These are phyloP conservation scores for Avena atlantica DNA, from an alignment of 176 grass and related monocot species.

Conservation along the genomic window DNA sequence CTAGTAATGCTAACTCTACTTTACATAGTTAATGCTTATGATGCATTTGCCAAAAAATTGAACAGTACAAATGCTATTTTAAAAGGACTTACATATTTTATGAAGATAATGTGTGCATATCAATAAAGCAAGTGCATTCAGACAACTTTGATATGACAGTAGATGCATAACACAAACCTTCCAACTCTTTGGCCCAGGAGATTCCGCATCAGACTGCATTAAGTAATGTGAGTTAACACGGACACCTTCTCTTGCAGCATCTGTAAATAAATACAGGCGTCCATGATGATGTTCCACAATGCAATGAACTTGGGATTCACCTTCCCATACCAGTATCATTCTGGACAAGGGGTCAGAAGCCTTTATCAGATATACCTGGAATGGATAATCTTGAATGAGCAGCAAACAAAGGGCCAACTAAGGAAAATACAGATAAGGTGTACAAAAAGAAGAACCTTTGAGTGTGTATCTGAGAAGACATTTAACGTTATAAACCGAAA, in stretches of 20 bases:
- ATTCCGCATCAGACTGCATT: conserved; percentile 62
- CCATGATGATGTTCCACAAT: conserved; percentile 87
- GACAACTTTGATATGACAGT: conserved; percentile 15
- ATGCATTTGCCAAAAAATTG: background rate
- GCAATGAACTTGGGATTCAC: conserved; percentile 86
- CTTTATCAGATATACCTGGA: conserved; percentile 95
- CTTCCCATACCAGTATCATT: conserved; percentile 86
- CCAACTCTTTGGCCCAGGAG: conserved; percentile 75
- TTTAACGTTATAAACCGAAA: conserved; percentile 86
- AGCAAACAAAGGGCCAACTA: conserved; percentile 14
- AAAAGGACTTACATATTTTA: conserved; percentile 2
- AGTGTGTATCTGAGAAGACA: conserved; percentile 86
- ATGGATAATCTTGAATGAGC: conserved; percentile 40
- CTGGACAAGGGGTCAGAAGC: conserved; percentile 74
- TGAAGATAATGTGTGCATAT: conserved; percentile 37
- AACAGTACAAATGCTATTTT: background rate
- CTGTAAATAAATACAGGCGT: conserved; percentile 81
- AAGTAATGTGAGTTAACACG: conserved; percentile 80
- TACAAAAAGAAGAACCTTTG: conserved; percentile 64
- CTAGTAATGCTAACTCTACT: background rate
- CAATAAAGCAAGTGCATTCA: conserved; percentile 26
- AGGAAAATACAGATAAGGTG: conserved; percentile 7
- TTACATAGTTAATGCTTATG: conserved; percentile 4
- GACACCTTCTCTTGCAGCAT: conserved; percentile 78
- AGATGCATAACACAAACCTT: conserved; percentile 56